A percentile compares a stretch with the other conserved stretches of the same genome.
These are phyloP conservation scores for Euphorbia tirucalli DNA, from an alignment of 345 rosid genomes.

Conservation along the genomic window DNA sequence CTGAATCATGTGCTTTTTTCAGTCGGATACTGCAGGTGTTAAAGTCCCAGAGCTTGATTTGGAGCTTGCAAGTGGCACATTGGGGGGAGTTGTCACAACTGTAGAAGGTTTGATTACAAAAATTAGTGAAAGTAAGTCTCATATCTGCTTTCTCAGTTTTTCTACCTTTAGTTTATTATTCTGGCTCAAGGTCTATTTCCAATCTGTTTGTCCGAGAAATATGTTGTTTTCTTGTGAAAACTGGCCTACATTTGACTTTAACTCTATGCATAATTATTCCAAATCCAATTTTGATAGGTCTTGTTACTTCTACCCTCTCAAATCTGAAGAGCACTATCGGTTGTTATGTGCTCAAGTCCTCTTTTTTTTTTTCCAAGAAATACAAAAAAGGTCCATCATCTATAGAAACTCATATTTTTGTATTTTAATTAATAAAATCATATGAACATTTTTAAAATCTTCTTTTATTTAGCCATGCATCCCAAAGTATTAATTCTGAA, in stretches of 20 bases:
- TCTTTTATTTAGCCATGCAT: neutral
- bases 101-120: constrained; percentile 90
- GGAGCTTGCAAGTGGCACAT: constrained; percentile 84
- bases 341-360: neutral
- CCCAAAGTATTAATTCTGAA: no score
- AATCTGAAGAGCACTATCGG: neutral
- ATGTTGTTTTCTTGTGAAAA: neutral
- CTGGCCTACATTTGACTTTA: neutral
- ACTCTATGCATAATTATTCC: neutral
- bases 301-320: neutral
- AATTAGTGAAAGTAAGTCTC: constrained; percentile 85
- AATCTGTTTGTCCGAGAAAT: neutral
- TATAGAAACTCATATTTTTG: neutral
- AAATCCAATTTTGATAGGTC: neutral
- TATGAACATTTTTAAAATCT: neutral
- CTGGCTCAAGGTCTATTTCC: neutral
- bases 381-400: neutral
- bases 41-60: constrained; percentile 80
- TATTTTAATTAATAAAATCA: neutral
- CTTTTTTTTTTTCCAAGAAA: neutral
- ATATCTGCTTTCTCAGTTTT: constrained; percentile 2
- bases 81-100: constrained; percentile 89
- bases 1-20: constrained; percentile 19
- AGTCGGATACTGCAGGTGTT: constrained; percentile 91
- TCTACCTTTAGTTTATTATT: neutral